phyloP scores from a whole-genome alignment of 2,329 filamentous ascomycete species.

The Pseudocercospora fijiensis region DNA sequence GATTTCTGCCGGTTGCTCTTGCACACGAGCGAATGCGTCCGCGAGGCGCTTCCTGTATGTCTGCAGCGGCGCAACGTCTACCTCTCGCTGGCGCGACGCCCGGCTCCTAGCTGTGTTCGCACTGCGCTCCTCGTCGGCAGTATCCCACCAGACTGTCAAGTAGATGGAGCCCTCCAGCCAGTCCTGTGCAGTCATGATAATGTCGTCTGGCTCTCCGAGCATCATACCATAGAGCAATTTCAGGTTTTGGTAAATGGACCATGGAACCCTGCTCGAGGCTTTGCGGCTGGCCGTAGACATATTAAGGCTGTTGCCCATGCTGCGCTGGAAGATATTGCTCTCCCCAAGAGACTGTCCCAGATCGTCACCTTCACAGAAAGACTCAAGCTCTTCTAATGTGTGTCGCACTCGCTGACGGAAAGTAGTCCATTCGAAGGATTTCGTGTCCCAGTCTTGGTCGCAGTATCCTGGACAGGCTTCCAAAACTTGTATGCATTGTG shows the following conservation, averaged over 20 bases:
- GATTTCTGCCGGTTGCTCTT: conserved; percentile 57
- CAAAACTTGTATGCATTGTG: conserved; percentile 67
- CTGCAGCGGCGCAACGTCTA: conserved; percentile 57
- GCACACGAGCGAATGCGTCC: conserved; percentile 64
- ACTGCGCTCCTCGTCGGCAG: conserved; percentile 58
- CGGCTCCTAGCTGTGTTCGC: conserved; percentile 49
- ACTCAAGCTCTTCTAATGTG: conserved; percentile 66
- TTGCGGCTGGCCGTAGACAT: conserved; percentile 67
- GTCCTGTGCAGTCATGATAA: conserved; percentile 75
- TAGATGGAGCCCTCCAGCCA: conserved; percentile 89
- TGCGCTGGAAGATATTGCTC: conserved; percentile 36
- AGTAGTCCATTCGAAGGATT: conserved; percentile 75
- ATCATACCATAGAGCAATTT: conserved; percentile 77
- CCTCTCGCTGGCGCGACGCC: conserved; percentile 39
- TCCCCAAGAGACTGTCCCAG: conserved; percentile 43
- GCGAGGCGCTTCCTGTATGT: conserved; percentile 74
- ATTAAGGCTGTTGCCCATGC: conserved; percentile 49
- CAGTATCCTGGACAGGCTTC: conserved; percentile 68
- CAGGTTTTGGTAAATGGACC: conserved; percentile 84
- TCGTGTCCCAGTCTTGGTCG: conserved; percentile 75
- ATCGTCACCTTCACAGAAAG: conserved; percentile 73
- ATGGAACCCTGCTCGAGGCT: conserved; percentile 83
- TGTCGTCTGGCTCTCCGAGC: conserved; percentile 71
- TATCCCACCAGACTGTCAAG: conserved; percentile 89
- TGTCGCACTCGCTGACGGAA: conserved; percentile 70